Evolutionary conservation across 1,139 yeast species (phyloP).

Genomic region (Scheffersomyces segobiensis): DNA sequence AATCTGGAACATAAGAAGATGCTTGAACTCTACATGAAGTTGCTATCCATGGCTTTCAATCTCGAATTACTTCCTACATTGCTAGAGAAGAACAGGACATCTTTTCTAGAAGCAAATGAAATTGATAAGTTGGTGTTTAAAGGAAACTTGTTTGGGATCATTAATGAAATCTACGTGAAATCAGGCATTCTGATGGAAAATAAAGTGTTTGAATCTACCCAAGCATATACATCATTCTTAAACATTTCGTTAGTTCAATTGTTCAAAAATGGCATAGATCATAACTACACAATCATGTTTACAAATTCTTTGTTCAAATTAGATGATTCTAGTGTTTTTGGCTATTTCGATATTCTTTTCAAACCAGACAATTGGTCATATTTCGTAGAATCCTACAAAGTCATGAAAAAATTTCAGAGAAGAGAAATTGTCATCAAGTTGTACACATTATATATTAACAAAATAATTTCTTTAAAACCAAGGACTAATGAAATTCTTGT

Average conservation of each 20-base stretch:
- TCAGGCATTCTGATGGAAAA: slow-evolving; percentile 8
- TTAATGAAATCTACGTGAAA: slow-evolving; percentile 21
- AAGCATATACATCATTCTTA: slow-evolving; percentile 24
- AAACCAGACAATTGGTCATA: slow-evolving; percentile 18
- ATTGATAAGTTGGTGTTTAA: slow-evolving; percentile 38
- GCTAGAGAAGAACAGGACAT: slow-evolving; percentile 4
- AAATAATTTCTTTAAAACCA: neutral
- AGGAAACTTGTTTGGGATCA: slow-evolving; percentile 29
- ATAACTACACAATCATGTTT: slow-evolving; percentile 18
- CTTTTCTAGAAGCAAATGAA: slow-evolving; percentile 25
- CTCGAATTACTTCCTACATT: slow-evolving; percentile 18
- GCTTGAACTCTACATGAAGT: slow-evolving; percentile 6
- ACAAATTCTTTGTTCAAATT: slow-evolving; percentile 26
- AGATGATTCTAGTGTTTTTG: slow-evolving; percentile 14
- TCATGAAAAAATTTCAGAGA: slow-evolving; percentile 29
- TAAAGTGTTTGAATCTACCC: slow-evolving; percentile 17
- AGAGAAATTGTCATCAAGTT: slow-evolving; percentile 18
- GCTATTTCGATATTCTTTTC: slow-evolving; percentile 28
- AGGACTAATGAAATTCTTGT: neutral
- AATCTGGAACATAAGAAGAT: slow-evolving; percentile 1
- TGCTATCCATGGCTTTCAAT: slow-evolving; percentile 18
- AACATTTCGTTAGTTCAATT: slow-evolving; percentile 15
- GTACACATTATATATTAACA: slow-evolving; percentile 4
- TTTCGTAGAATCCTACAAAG: slow-evolving; percentile 16
- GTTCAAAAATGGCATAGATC: slow-evolving; percentile 7